phyloP scores from a whole-genome alignment of 306 rosid species.

The Pachyrhizus erosus region DNA sequence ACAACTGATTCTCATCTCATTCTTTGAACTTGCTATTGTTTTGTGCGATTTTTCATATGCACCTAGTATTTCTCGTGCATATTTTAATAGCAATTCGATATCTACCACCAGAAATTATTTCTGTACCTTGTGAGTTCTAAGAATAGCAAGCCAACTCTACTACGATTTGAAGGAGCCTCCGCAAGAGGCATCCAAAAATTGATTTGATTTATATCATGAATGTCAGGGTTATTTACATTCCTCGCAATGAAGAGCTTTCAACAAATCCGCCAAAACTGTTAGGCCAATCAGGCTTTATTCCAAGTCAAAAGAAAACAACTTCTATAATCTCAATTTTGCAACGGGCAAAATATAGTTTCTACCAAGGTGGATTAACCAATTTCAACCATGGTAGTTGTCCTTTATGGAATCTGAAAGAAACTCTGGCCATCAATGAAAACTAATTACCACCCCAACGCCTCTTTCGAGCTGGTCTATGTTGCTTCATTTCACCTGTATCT shows the following conservation, averaged over 20 bases:
- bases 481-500: constrained; percentile 50
- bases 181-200: not conserved
- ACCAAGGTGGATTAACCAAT: constrained; percentile 7
- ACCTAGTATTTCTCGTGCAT: too few species aligned
- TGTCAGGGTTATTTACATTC: constrained; percentile 30
- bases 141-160: not conserved
- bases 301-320: constrained; percentile 12
- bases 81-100: too few species aligned
- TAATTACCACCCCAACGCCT: constrained; percentile 65
- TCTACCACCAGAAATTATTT: not conserved
- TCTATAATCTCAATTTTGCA: constrained; percentile 22
- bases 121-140: not conserved
- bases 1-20: not conserved
- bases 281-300: constrained; percentile 3
- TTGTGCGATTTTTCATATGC: too few species aligned
- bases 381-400: constrained; percentile 16
- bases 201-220: not conserved
- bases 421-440: not conserved
- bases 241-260: constrained; percentile 24
- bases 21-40: not conserved
- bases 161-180: not conserved
- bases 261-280: constrained; percentile 1
- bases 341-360: not conserved
- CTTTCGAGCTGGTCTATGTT: constrained; percentile 69
- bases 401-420: constrained; percentile 22